Evolutionary conservation across 306 rosid species (phyloP), one percentile per base, ranked within the genome.

Genomic region (Dryas drummondii): DNA sequence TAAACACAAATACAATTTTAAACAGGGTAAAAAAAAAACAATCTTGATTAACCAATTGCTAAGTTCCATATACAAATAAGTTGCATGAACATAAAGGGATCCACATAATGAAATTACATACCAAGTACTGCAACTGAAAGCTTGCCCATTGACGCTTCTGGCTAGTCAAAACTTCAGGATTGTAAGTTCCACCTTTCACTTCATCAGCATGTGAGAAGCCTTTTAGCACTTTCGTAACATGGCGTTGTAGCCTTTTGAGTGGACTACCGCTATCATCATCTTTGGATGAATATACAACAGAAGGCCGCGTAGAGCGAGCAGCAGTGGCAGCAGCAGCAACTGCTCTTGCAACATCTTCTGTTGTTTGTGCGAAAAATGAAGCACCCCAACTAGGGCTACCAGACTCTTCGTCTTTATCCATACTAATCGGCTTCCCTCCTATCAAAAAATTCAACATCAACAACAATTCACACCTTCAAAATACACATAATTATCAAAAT

Each of bases 91-190:
- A 51, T 48, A 17, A 47, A 60, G 9, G 2, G 13, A 45, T 72
- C 69, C 67, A 57, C 56, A 27, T 19, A 57, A 71, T 60, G 17
- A 71, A 73, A 70, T 44, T 14, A 44, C 84, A 49, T 80, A 88
- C 92, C 92, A 88, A 79, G 82, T 86, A 79, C 70, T 91, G 93
- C 82, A 91, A 79, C 84, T 93, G 97, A 84, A 86, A 88, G 81
- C 76, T 89, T 70, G 96, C 96, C 98, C 98, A 93, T 83, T 89
- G 97, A 52, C 97, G 97, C 90, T 93, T 93, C 70, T 79, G 93
- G 78, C 88, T 91, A 64, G 97, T 93, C 73, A 93, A 78, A 78
- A 91, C 78, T 86, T 93, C 98, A 22, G 98, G 98, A 82, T 93
- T 93, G 77, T 93, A 93, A 46, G 77, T 84, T 64, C 82, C 85